Conservation (phyloP, 257 asterid species). For the Misopates orontium region DNA sequence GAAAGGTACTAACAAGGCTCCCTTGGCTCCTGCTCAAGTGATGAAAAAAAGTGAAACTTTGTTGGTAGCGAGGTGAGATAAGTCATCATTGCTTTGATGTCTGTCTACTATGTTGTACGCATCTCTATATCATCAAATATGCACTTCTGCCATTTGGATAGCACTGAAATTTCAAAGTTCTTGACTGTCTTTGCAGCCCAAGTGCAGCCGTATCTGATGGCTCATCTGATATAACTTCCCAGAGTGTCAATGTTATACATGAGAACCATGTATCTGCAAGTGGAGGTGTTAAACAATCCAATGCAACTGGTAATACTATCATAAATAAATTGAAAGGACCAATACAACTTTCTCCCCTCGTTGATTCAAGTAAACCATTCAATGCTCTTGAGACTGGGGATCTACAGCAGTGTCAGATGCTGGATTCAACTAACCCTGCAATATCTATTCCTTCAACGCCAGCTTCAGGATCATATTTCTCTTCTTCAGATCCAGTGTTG, state of each 20-base stretch:
- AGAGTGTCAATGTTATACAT: conserved; percentile 35
- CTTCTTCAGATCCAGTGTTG: conserved; percentile 49
- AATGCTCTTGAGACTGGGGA: conserved; percentile 31
- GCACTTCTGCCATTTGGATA: conserved; percentile 16
- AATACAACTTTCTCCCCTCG: conserved; percentile 31
- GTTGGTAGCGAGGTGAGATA: conserved; percentile 52
- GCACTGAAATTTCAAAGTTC: conserved; percentile 11
- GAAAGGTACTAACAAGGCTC: conserved; percentile 43
- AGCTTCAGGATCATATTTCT: conserved; percentile 41
- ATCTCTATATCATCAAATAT: conserved; percentile 5
- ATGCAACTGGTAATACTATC: conserved; percentile 29
- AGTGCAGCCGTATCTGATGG: conserved; percentile 43
- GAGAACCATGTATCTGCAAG: conserved; percentile 35
- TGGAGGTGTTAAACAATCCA: conserved; percentile 28
- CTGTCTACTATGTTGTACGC: conserved; percentile 15
- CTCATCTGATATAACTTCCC: conserved; percentile 45
- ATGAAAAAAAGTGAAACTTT: conserved; percentile 46
- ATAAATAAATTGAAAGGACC: conserved; percentile 40
- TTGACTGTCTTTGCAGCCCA: conserved; percentile 53
- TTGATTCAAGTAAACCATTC: conserved; percentile 35
- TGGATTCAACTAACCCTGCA: conserved; percentile 32
- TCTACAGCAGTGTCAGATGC: conserved; percentile 35
- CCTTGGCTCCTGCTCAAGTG: conserved; percentile 45
- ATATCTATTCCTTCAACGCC: conserved; percentile 37
- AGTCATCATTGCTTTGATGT: conserved; percentile 21